A percentile compares a stretch with the other conserved stretches of the same genome.
These are phyloP conservation scores for Ormosia semicastrata DNA, from an alignment of 306 rosid genomes.

Conservation along the genomic window DNA sequence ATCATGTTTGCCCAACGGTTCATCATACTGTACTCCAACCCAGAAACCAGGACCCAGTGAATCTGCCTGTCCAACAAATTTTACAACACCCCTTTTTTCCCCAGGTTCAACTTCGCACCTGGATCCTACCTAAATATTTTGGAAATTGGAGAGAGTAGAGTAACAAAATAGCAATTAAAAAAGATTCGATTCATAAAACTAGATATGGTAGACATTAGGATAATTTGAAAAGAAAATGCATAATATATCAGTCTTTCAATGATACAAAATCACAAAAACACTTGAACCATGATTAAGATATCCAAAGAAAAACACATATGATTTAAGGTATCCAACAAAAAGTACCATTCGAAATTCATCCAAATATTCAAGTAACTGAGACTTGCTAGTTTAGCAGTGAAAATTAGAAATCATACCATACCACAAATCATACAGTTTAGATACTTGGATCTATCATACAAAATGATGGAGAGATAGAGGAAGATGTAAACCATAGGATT, in stretches of 20 bases:
- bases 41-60: constrained; percentile 87
- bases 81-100: constrained; percentile 75
- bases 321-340: background rate
- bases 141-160: constrained; percentile 4
- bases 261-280: background rate
- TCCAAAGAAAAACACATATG: background rate
- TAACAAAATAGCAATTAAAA: background rate
- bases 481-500: too few relatives aligned
- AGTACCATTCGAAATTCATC: background rate
- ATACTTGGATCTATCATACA: too few relatives aligned
- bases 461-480: too few relatives aligned
- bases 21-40: constrained; percentile 95
- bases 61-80: constrained; percentile 77
- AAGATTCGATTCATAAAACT: background rate
- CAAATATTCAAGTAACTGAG: background rate
- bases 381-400: too few relatives aligned
- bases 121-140: constrained; percentile 69
- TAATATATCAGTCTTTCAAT: background rate
- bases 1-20: constrained; percentile 95
- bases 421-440: too few relatives aligned
- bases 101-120: constrained; percentile 97
- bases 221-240: constrained; percentile 15
- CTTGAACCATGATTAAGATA: background rate
- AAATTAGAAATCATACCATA: too few relatives aligned
- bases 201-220: background rate